A percentile compares a stretch with the other conserved stretches of the same genome.
Conservation (phyloP, 1,284 basidiomycete species). For the Irpex lacteus region DNA sequence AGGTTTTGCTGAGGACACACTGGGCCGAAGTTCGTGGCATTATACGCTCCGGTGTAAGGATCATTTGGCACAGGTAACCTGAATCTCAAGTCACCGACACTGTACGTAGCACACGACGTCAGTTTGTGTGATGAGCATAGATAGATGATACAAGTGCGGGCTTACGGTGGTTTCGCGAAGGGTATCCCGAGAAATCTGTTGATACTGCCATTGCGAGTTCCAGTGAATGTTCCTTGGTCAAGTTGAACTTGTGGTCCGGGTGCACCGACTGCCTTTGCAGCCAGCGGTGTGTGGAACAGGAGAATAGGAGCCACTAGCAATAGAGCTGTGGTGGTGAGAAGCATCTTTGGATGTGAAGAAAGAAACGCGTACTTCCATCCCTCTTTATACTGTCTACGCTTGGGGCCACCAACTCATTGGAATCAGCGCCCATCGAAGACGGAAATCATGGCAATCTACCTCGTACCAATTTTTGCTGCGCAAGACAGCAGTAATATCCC, state of each 20-base stretch:
- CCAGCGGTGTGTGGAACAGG: too few relatives aligned
- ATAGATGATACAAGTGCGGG: not conserved
- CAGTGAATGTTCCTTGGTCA: not conserved
- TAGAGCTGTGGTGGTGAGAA: too few relatives aligned
- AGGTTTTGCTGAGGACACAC: not conserved
- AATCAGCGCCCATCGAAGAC: too few relatives aligned
- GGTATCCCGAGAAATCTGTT: not conserved
- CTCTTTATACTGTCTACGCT: too few relatives aligned
- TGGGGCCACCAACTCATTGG: too few relatives aligned
- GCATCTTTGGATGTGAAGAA: too few relatives aligned
- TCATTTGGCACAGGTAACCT: slow-evolving; percentile 1
- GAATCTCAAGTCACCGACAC: not conserved
- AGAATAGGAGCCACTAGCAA: too few relatives aligned
- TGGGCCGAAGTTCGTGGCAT: not conserved
- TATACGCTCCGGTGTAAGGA: not conserved
- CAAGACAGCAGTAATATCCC: too few relatives aligned
- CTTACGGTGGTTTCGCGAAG: not conserved
- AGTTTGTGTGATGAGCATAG: not conserved
- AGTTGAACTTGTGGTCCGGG: not conserved
- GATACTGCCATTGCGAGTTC: not conserved
- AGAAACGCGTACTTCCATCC: too few relatives aligned
- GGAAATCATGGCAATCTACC: too few relatives aligned
- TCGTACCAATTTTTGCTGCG: too few relatives aligned
- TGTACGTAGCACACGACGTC: not conserved
- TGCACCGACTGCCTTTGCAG: not conserved